Evolutionary conservation across 1,284 basidiomycete genomes (phyloP).

Genomic region (Ustilago hordei): DNA sequence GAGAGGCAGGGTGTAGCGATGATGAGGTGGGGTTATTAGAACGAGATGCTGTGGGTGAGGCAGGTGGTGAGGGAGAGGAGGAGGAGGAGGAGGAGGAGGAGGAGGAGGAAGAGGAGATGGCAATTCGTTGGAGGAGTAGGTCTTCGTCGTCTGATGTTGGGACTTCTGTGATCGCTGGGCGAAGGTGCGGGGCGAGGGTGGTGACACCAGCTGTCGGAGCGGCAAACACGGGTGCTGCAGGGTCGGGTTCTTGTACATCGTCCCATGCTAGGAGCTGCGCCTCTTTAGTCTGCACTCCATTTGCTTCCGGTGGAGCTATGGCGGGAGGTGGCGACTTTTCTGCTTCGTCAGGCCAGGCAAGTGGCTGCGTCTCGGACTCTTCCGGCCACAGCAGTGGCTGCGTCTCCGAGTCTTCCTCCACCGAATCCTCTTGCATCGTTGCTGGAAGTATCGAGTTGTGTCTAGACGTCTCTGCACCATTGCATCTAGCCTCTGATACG

Average conservation of each 20-base stretch:
- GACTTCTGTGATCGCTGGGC: slow-evolving; percentile 6
- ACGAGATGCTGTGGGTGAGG: not conserved
- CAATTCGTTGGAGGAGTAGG: slow-evolving; percentile 16
- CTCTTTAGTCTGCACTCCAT: not conserved
- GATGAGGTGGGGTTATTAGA: not conserved
- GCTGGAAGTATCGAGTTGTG: slow-evolving; percentile 5
- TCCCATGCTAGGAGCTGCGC: slow-evolving; percentile 31
- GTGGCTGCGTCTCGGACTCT: slow-evolving; percentile 4
- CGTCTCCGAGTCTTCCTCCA: slow-evolving; percentile 24
- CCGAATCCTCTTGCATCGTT: not conserved
- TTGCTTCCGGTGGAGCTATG: not conserved
- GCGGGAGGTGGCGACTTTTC: not conserved
- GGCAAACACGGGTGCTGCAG: not conserved
- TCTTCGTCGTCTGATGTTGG: slow-evolving; percentile 43
- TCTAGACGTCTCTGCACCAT: not conserved
- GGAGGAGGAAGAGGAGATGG: slow-evolving; percentile 2
- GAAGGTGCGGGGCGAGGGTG: not conserved
- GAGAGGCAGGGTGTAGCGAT: not conserved
- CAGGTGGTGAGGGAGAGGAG: slow-evolving; percentile 5
- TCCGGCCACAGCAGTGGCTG: slow-evolving; percentile 21
- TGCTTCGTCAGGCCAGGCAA: slow-evolving; percentile 10
- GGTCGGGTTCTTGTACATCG: slow-evolving; percentile 3
- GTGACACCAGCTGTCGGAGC: not conserved
- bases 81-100: not conserved
- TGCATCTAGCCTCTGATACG: slow-evolving; percentile 11